Evolutionary conservation across 2,329 filamentous ascomycete species (phyloP), one percentile per base, ranked within the genome.

Genomic region (Diplodia mutila): DNA sequence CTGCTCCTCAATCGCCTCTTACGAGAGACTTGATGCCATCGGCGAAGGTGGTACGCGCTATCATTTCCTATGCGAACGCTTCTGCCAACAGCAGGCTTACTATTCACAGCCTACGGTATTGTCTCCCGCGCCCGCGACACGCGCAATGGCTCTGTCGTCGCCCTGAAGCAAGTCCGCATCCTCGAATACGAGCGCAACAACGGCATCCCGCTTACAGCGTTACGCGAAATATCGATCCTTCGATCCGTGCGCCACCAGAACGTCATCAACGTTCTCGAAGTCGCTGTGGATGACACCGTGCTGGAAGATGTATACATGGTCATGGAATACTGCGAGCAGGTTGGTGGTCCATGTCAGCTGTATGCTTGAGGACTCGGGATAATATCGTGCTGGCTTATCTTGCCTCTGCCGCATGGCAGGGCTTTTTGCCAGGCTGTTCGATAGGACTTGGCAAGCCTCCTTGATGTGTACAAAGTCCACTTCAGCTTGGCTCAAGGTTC

Each of bases 291-390:
- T 32, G 69, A 72, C 16, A 71, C 64, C 6, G 55, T 72, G 53
- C 67, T 77, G 69, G 74, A 77, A 65, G 74, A 77, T 67, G 70
- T 77, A 51, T 77, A 77, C 67, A 77, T 79, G 76, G 76, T 78
- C 53, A 77, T 78, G 76, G 77, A 79, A 69, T 78, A 78, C 66
- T 76, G 74, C 69, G 76, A 78, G 72, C 75, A 78, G 76, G 76
- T 68, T 68, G 66, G 68, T 66, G 57, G 32, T 29, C 39, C 49
- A 27, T 29, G 48, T 53, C 32, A 46, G 52, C 14, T 27, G 29
- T 18, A 49, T 18, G 52, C 66, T 57, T 68, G 65, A 61, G 66
- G 69, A 71, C 66, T 69, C 71, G 68, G 69, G 70, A 70, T 65
- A 34, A 25, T 67, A 66, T 71, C 71, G 70, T 68, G 71, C 74